Evolutionary conservation across 129 eudicot genomes (phyloP), one percentile per base, ranked within the genome.

Genomic region (Chrysanthemum makinoi): DNA sequence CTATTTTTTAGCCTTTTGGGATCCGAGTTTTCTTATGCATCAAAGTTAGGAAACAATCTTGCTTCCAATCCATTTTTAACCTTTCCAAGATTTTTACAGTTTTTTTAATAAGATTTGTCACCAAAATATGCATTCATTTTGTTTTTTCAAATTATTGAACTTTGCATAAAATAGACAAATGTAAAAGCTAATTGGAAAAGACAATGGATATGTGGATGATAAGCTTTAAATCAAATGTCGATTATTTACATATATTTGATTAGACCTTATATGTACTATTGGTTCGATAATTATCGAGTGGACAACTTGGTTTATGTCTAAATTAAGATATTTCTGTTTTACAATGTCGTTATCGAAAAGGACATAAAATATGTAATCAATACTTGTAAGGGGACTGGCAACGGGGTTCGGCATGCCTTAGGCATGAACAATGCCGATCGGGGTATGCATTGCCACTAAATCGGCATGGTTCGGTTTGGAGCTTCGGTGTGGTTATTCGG

Each of bases 11-110:
- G 66, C 47, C 72, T 77, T 77, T 77, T 77, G 81, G 77, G 81
- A 77, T 77, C 70, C 61, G 77, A 63, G 81, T 58, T 77, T n/a
- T 77, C 65, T 77, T 28, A 77, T 77, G 76, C 64, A 70, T 77
- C 81, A 72, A 70, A 64, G 66, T 77, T 48, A 30, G 53, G 75
- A 64, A 77, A 70, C 54, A 55, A 64, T 77, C 77, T 70, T 50
- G 28, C 77, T 63, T 70, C 67, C 61, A 64, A 70, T 63, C 77
- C 53, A 53, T 53, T 63, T 72, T 63, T 70, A 53, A 48, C 43
- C 49, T 60, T 76, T 46, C 55, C 77, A 77, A 54, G 66, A 55
- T 70, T 63, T 53, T 7, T n/a, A 26, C 30, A 7, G 6, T 62
- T 51, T 59, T 53, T 46, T 73, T 10, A 44, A 75, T 46, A 7